Percentiles rank a stretch among this genome's conserved stretches.
Evolutionary conservation across 768 basidiomycete genomes (phyloP).

Genomic region (Termitomyces sp.): DNA sequence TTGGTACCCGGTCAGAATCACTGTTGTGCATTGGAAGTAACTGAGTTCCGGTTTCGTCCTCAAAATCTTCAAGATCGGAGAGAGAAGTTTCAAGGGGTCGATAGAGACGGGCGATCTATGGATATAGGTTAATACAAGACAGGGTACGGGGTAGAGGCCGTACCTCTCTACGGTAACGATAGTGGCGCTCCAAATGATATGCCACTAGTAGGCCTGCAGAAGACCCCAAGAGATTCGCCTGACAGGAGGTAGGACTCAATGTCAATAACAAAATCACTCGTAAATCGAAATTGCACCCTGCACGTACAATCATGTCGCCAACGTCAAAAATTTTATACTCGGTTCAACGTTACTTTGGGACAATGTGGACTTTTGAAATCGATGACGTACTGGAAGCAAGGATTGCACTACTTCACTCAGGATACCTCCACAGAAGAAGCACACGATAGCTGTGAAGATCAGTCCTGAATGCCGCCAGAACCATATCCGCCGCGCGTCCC

Average conservation of each 20-base stretch:
- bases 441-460: slow-evolving; percentile 66
- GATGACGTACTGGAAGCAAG: slow-evolving; percentile 59
- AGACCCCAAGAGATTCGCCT: slow-evolving; percentile 83
- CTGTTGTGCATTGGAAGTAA: slow-evolving; percentile 55
- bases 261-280: background rate
- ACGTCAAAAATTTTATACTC: slow-evolving; percentile 73
- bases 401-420: slow-evolving; percentile 83
- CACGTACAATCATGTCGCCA: slow-evolving; percentile 65
- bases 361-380: background rate
- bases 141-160: background rate
- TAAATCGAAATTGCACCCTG: background rate
- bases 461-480: slow-evolving; percentile 77
- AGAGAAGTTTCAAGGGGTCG: slow-evolving; percentile 57
- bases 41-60: slow-evolving; percentile 47
- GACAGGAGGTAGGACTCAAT: background rate
- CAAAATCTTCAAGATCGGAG: slow-evolving; percentile 58
- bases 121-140: background rate
- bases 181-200: slow-evolving; percentile 71
- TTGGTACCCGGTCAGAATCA: slow-evolving; percentile 22
- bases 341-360: slow-evolving; percentile 4
- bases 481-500: slow-evolving; percentile 80
- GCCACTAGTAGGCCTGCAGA: slow-evolving; percentile 63
- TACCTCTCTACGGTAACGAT: slow-evolving; percentile 80
- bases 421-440: slow-evolving; percentile 79
- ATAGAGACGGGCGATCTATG: slow-evolving; percentile 75